A percentile compares a stretch with the other conserved stretches of the same genome.
These are phyloP conservation scores for Aspergillus phoenicis DNA, from an alignment of 2,329 filamentous ascomycete species.

Conservation along the genomic window DNA sequence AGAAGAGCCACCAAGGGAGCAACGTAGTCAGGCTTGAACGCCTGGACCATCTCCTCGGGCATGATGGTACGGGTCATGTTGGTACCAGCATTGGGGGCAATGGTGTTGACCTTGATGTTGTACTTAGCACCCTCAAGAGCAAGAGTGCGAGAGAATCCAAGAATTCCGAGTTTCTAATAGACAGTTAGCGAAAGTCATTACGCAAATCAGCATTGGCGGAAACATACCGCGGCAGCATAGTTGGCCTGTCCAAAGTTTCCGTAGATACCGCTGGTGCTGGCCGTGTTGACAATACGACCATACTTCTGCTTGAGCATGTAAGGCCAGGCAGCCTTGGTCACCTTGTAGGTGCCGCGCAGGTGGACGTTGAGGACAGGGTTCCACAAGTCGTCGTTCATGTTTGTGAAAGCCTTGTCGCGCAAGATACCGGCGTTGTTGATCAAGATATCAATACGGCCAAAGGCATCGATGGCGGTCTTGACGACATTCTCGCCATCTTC, in stretches of 20 bases:
- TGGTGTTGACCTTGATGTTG: constrained; percentile 98
- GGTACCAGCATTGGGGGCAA: constrained; percentile 95
- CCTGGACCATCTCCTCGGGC: constrained; percentile 96
- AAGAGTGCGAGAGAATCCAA: constrained; percentile 90
- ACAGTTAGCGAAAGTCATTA: constrained; percentile 8
- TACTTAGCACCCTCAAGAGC: constrained; percentile 94
- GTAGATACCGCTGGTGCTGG: constrained; percentile 95
- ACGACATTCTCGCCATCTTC: constrained; percentile 90
- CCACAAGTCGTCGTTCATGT: constrained; percentile 96
- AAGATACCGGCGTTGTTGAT: constrained; percentile 99
- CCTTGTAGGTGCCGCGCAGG: constrained; percentile 91
- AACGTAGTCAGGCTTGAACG: constrained; percentile 98
- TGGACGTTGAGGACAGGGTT: constrained; percentile 90
- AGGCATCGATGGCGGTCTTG: constrained; percentile 90
- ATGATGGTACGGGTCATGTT: constrained; percentile 92
- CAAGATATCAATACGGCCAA: constrained; percentile 89
- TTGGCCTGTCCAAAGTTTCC: constrained; percentile 99
- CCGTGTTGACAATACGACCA: constrained; percentile 93
- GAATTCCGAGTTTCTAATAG: constrained; percentile 78
- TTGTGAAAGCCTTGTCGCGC: constrained; percentile 94
- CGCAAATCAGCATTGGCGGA: constrained; percentile 21
- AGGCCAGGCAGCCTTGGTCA: constrained; percentile 96
- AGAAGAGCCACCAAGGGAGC: constrained; percentile 89
- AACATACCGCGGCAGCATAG: constrained; percentile 81
- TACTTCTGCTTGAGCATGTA: constrained; percentile 99